Base-by-base conservation (phyloP, 192 early-diverging fungal genomes). In the Oehlia diaphana region DNA sequence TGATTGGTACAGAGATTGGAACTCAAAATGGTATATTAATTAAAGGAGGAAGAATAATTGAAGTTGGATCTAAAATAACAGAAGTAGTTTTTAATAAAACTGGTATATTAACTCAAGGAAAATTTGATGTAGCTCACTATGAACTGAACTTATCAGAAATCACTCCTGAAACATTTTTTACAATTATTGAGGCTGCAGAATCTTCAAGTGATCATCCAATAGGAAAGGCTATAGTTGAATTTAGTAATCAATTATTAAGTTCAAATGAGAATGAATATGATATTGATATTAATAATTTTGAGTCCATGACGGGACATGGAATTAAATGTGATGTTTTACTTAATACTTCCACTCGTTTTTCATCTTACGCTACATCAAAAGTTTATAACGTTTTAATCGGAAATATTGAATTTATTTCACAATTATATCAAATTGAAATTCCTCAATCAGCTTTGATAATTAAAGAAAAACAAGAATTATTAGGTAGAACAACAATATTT, bases 31-130 rank as follows among this genome's bases (percentile, higher is more conserved):
- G 98, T 31, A 95, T 99, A 72, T 85, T 99, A 77, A 98, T 99
- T 87, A 99, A 99, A 88, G 95, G 96, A 39, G 97, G 95, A 19
- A 91, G 83, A 62, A 90, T 94, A 12, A 81, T 99, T 50, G 94
- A 96, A 77, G 87, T 87, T 6, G 94, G 94, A 7, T 89, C 92
- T 67, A 86, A 87, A 61, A 87, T 99, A 31, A 93, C 91, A 78
- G 94, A 93, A 72, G 86, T 98, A 0, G 92, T 98, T 42, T 98
- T 98, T 87, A 97, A 99, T 87, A 99, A 99, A 87, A 99, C 98
- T 10, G 98, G 97, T 50, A 99, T 97, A 0, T 81, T 99, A 64
- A 99, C 98, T 1, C 78, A 83, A 16, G 98, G 94, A 66, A 84
- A 89, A 63, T 76, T 93, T 75, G 81, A 89, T 23, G 90, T 94